phyloP scores from a whole-genome alignment of 345 rosid species.

The Heritiera fomes region DNA sequence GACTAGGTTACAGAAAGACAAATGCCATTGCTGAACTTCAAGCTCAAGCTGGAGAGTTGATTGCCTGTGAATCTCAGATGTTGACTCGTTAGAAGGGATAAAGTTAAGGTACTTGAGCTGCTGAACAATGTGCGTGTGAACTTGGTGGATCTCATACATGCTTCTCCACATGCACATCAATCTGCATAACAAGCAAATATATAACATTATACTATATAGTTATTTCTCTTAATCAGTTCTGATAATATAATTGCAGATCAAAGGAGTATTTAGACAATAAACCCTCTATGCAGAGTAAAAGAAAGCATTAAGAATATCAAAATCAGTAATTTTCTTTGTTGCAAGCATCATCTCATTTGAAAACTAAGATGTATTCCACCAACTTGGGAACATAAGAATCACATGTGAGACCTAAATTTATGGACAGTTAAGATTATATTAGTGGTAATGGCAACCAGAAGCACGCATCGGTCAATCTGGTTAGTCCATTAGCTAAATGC shows the following conservation, averaged over 20 bases:
- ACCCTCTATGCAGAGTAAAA: background rate
- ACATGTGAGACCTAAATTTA: background rate
- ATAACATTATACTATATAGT: background rate
- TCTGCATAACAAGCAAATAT: constrained; percentile 37
- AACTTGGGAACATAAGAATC: background rate
- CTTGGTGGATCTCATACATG: constrained; percentile 98
- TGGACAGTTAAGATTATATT: background rate
- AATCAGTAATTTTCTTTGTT: background rate
- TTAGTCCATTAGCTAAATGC: background rate
- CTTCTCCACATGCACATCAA: constrained; percentile 98
- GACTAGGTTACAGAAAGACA: constrained; percentile 75
- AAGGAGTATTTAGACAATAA: background rate
- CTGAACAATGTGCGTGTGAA: constrained; percentile 92
- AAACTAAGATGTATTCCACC: background rate
- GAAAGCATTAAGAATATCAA: background rate
- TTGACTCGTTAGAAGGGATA: constrained; percentile 80
- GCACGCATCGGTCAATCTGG: background rate
- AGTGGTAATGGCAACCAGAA: background rate
- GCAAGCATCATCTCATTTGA: background rate
- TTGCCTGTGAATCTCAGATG: constrained; percentile 91
- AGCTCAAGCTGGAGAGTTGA: constrained; percentile 19
- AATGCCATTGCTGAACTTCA: constrained; percentile 76
- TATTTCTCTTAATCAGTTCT: background rate
- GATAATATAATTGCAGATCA: background rate
- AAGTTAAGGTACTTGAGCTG: constrained; percentile 90